Conservation (phyloP, 2,329 filamentous ascomycete species). For the Didymellaceae sp. region DNA sequence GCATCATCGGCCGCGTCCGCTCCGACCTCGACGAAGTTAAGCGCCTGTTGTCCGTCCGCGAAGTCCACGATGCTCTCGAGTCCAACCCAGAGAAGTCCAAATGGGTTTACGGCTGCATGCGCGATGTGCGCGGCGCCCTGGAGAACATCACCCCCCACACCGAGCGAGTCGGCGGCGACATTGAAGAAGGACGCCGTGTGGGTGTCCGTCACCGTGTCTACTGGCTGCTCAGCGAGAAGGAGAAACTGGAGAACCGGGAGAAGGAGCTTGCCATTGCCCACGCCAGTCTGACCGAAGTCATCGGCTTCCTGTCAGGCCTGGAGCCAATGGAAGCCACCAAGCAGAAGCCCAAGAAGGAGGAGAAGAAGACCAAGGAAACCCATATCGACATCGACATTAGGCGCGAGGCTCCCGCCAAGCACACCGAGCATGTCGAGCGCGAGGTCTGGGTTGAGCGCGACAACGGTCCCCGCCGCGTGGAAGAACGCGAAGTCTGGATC, state of each 20-base stretch:
- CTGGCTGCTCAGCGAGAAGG: constrained; percentile 50
- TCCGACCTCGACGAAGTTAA: constrained; percentile 48
- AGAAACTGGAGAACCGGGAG: constrained; percentile 48
- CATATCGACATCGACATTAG: constrained; percentile 43
- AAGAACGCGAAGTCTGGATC: constrained; percentile 40
- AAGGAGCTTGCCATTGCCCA: constrained; percentile 46
- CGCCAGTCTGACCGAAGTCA: constrained; percentile 44
- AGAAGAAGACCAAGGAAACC: constrained; percentile 28
- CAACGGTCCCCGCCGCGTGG: constrained; percentile 31
- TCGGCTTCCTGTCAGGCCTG: constrained; percentile 44
- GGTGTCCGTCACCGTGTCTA: constrained; percentile 46
- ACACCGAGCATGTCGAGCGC: constrained; percentile 37
- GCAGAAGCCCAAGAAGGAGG: constrained; percentile 31
- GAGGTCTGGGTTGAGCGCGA: constrained; percentile 41
- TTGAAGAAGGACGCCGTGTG: constrained; percentile 44
- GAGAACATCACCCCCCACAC: constrained; percentile 48
- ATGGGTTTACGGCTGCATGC: constrained; percentile 48
- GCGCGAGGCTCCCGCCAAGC: constrained; percentile 30
- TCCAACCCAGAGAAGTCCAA: constrained; percentile 46
- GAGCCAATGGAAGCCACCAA: constrained; percentile 39
- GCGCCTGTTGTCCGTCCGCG: constrained; percentile 46
- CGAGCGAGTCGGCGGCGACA: constrained; percentile 44
- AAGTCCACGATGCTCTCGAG: constrained; percentile 48
- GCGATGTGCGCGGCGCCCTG: constrained; percentile 45
- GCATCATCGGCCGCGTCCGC: constrained; percentile 47